Evolutionary conservation across 2,329 filamentous ascomycete genomes (phyloP), one percentile per base, ranked within the genome.

Genomic region (Elsinoe arachidis): DNA sequence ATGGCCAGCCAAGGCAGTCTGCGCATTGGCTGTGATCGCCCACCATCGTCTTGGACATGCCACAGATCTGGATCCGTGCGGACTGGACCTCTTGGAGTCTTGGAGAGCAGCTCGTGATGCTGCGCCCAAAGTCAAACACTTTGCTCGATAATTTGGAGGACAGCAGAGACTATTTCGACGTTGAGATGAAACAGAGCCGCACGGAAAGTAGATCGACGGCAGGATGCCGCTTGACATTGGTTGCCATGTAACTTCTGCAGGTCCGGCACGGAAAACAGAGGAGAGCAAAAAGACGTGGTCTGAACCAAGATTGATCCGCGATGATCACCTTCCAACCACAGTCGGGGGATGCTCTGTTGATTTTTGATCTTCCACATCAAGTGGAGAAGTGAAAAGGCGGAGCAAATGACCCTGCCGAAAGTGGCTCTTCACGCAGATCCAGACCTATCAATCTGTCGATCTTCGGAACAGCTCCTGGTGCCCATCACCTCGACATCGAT

Each of bases 381-480:
- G 26, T 30, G 26, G 26, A 30, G 26, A 30, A 30, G 26, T 30
- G 26, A 30, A 30, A 30, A 34, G 26, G 12, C 14, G 26, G 14
- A 35, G 33, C 34, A 35, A 53, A 37, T 37, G 23, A 12, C 3
- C 23, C 49, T 35, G 49, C 38, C 49, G 5, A 10, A 26, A 15
- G 11, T 2, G 11, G 38, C 33, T n/a, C 19, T 53, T 12, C 33
- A 12, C 33, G 33, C 33, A 53, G 33, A 39, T 53, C 35, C 34
- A 53, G 49, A 14, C 49, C 49, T 53, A 34, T 53, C 49, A 53
- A 53, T 15, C 34, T 15, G 49, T 53, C 34, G 49, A 53, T 53
- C 33, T 35, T n/a, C 38, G 33, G 34, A 38, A 15, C 46, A 33
- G 23, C 46, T 34, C 33, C 17, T 19, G 14, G 6, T 37, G 23